These are phyloP conservation scores for Apiospora sp. DNA, from an alignment of 2,329 filamentous ascomycete genomes.

Conservation along the genomic window DNA sequence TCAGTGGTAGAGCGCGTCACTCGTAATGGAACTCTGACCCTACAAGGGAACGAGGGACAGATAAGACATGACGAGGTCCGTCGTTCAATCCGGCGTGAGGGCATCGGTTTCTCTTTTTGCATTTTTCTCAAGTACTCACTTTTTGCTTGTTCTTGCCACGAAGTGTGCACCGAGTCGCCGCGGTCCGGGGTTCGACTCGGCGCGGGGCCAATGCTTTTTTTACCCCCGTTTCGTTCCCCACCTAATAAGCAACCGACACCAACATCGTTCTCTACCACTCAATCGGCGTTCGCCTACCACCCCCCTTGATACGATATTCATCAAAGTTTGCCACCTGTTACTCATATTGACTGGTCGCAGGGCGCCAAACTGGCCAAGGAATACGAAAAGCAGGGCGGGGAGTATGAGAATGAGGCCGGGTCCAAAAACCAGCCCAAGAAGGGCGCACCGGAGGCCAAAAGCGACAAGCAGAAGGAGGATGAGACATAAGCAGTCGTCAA, in stretches of 20 bases:
- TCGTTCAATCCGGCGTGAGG: conserved; percentile 34
- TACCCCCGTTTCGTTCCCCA: no score
- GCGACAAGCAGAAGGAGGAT: conserved; percentile 26
- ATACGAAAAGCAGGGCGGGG: conserved; percentile 51
- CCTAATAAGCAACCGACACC: no score
- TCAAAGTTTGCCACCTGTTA: no score
- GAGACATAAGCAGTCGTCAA: background rate
- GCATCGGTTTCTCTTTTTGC: conserved; percentile 24
- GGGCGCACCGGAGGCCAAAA: conserved; percentile 32
- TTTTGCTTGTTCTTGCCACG: background rate
- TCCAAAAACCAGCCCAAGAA: conserved; percentile 48
- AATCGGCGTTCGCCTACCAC: no score
- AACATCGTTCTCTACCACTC: no score
- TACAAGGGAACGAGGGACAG: background rate
- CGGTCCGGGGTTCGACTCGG: background rate
- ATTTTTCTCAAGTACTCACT: background rate
- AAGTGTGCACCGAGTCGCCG: background rate
- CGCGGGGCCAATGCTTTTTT: background rate
- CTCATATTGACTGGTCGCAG: conserved; percentile 30
- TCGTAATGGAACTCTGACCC: background rate
- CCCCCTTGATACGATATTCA: no score
- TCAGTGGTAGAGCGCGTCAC: conserved; percentile 21
- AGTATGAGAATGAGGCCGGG: conserved; percentile 49
- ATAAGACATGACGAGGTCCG: conserved; percentile 31
- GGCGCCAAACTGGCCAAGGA: conserved; percentile 50